These are phyloP conservation scores for Daedaleopsis nitida DNA, from an alignment of 768 basidiomycete species.

Conservation along the genomic window DNA sequence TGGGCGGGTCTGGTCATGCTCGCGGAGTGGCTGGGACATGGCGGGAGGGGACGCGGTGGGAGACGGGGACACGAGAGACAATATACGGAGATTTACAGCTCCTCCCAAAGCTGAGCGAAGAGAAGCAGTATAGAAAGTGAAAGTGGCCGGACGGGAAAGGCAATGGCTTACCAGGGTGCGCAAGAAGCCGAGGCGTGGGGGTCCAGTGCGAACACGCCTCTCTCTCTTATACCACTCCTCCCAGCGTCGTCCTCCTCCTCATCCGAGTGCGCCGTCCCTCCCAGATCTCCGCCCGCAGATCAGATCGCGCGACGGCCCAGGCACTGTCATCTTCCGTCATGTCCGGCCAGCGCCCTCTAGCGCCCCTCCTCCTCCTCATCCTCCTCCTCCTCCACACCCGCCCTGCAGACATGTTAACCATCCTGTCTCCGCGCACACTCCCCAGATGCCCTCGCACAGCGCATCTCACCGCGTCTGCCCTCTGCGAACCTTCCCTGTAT, in stretches of 20 bases:
- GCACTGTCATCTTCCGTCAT: conserved; percentile 25
- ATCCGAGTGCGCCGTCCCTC: neutral
- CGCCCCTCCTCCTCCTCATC: conserved; percentile 22
- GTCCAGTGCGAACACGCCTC: neutral
- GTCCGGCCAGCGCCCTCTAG: conserved; percentile 21
- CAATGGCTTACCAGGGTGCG: conserved; percentile 9
- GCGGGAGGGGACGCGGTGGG: conserved; percentile 3
- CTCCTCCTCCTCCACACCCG: neutral
- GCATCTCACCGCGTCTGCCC: neutral
- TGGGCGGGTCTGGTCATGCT: conserved; percentile 55
- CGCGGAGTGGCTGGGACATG: conserved; percentile 44
- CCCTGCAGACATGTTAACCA: neutral
- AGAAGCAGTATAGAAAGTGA: conserved; percentile 12
- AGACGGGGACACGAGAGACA: neutral
- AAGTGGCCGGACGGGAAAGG: conserved; percentile 2
- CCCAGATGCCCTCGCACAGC: neutral
- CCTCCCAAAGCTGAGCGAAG: conserved; percentile 17
- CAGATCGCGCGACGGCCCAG: conserved; percentile 6
- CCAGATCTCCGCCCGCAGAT: neutral
- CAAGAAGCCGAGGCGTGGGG: conserved; percentile 13
- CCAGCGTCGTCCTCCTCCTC: neutral
- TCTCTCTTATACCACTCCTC: neutral
- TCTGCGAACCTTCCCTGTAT: neutral
- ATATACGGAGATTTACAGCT: conserved; percentile 20
- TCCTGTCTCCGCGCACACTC: neutral